A percentile compares a stretch with the other conserved stretches of the same genome.
phyloP scores from a whole-genome alignment of 129 eudicot species.

The Rutidosis leptorrhynchoides region DNA sequence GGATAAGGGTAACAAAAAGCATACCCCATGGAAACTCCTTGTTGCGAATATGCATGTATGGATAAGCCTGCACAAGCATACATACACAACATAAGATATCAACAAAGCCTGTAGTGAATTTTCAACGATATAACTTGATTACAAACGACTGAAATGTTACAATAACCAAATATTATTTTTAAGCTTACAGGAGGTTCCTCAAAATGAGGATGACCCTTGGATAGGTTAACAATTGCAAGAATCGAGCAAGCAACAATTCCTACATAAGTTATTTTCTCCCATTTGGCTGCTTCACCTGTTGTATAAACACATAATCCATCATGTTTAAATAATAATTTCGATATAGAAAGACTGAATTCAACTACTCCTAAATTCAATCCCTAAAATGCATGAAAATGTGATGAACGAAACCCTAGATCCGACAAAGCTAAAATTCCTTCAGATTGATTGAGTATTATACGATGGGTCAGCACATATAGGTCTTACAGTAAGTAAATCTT shows the following conservation, averaged over 20 bases:
- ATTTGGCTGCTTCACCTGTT: conserved; percentile 72
- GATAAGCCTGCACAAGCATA: conserved; percentile 53
- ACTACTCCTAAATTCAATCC: conserved; percentile 8
- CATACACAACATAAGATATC: conserved; percentile 13
- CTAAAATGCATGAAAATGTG: conserved; percentile 15
- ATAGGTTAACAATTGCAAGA: conserved; percentile 50
- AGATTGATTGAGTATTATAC: neutral
- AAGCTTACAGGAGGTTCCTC: conserved; percentile 80
- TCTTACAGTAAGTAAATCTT: conserved; percentile 1
- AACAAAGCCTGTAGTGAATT: neutral
- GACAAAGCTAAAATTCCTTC: conserved; percentile 10
- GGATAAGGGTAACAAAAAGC: conserved; percentile 11
- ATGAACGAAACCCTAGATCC: conserved; percentile 19
- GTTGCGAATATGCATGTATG: conserved; percentile 86
- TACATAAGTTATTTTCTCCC: conserved; percentile 83
- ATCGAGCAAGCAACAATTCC: conserved; percentile 58
- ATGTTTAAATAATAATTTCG: neutral
- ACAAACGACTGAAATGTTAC: neutral
- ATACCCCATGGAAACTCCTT: conserved; percentile 99
- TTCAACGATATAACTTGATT: conserved; percentile 1
- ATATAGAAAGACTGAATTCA: conserved; percentile 2
- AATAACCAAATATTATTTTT: neutral
- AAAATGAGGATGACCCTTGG: conserved; percentile 82
- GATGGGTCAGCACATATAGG: neutral
- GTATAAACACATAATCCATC: neutral